Percentiles rank a stretch among this genome's conserved stretches.
These are phyloP conservation scores for Solanum lycopersicoides DNA, from an alignment of 257 asterid genomes.

Conservation along the genomic window DNA sequence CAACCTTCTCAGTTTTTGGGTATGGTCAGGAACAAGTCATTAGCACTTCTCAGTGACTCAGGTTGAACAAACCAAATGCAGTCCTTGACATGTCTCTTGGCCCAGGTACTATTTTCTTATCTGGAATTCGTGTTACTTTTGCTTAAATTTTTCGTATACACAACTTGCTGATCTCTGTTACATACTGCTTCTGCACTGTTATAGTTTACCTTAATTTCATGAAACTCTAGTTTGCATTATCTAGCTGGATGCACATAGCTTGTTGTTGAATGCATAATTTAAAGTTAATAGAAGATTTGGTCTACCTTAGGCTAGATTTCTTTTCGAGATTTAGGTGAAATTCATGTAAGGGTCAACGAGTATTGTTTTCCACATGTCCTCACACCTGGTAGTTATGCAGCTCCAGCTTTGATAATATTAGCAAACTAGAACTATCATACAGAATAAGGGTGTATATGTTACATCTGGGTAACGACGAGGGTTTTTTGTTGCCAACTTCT, in stretches of 20 bases:
- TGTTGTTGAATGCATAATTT: background rate
- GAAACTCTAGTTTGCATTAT: background rate
- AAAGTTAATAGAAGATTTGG: background rate
- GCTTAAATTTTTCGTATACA: background rate
- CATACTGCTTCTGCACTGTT: background rate
- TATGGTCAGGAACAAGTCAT: constrained; percentile 23
- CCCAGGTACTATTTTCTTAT: background rate
- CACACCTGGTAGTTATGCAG: background rate
- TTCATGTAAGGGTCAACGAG: background rate
- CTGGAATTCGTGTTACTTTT: background rate
- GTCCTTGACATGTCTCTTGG: constrained; percentile 42
- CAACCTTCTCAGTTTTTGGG: constrained; percentile 37
- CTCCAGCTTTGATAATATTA: background rate
- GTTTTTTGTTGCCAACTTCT: background rate
- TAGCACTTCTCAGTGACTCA: constrained; percentile 45
- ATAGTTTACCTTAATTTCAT: background rate
- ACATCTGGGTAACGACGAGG: background rate
- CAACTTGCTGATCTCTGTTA: background rate
- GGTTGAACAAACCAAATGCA: constrained; percentile 49
- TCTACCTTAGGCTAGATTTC: background rate
- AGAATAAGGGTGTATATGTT: background rate
- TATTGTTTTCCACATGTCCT: background rate
- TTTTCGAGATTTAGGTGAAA: background rate
- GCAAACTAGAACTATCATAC: background rate
- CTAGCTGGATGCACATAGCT: background rate